A percentile compares a stretch with the other conserved stretches of the same genome.
These are phyloP conservation scores for Clausena lansium DNA, from an alignment of 345 rosid species.

Conservation along the genomic window DNA sequence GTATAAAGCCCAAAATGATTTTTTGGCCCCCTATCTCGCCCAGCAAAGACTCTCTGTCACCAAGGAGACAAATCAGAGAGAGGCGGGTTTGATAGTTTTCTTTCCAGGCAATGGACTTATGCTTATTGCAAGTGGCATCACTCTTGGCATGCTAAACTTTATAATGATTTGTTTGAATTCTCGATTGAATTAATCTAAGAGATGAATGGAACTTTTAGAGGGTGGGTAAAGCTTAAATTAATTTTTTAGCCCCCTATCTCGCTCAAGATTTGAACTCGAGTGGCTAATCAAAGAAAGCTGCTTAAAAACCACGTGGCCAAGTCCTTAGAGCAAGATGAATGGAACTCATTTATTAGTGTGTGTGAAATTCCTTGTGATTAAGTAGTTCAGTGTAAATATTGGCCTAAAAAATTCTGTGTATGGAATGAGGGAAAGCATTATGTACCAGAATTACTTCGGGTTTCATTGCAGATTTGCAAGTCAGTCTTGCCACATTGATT, in stretches of 20 bases:
- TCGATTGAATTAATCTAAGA: not conserved
- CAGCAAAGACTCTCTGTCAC: not conserved
- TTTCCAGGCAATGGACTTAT: slow-evolving; percentile 70
- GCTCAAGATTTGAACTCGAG: no score
- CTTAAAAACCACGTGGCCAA: no score
- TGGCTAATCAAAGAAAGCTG: no score
- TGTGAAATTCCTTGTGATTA: not conserved
- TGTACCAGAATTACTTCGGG: not conserved
- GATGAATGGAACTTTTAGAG: not conserved
- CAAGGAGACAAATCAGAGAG: slow-evolving; percentile 54
- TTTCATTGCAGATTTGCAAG: not conserved
- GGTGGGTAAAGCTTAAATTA: no score
- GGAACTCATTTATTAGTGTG: no score
- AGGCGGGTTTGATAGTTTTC: slow-evolving; percentile 79
- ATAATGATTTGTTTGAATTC: not conserved
- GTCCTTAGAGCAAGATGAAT: no score
- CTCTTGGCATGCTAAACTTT: not conserved
- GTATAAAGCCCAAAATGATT: not conserved
- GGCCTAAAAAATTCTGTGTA: not conserved
- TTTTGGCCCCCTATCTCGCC: not conserved
- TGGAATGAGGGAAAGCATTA: not conserved
- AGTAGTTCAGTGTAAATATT: not conserved
- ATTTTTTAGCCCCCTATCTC: no score
- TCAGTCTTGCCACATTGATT: not conserved
- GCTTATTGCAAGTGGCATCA: not conserved